Percentiles rank a stretch among this genome's conserved stretches.
These are phyloP conservation scores for Glebionis coronaria DNA, from an alignment of 129 eudicot genomes.

Conservation along the genomic window DNA sequence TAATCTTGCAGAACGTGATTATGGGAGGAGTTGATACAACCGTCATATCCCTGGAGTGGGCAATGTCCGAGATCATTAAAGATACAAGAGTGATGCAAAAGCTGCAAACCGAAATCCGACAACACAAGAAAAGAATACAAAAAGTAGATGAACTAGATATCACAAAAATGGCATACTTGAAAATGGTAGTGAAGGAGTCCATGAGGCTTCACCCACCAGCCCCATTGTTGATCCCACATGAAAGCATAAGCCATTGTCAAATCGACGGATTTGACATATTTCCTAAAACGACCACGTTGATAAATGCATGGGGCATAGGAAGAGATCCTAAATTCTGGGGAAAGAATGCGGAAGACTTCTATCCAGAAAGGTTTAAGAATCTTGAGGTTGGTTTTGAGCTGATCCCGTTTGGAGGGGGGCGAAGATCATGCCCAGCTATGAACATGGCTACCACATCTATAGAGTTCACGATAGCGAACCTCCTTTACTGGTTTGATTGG, in stretches of 20 bases:
- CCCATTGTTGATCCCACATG: slow-evolving; percentile 38
- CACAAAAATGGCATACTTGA: slow-evolving; percentile 47
- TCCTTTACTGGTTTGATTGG: slow-evolving; percentile 53
- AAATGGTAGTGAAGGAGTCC: slow-evolving; percentile 61
- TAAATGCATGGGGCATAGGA: slow-evolving; percentile 52
- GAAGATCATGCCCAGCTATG: slow-evolving; percentile 59
- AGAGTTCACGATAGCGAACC: slow-evolving; percentile 45
- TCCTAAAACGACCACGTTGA: slow-evolving; percentile 34
- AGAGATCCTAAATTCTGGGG: slow-evolving; percentile 39
- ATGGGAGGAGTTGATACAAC: slow-evolving; percentile 62
- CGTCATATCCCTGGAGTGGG: slow-evolving; percentile 42
- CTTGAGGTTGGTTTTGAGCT: slow-evolving; percentile 37
- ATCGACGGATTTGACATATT: slow-evolving; percentile 42
- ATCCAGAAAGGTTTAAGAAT: slow-evolving; percentile 58
- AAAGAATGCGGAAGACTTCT: slow-evolving; percentile 52
- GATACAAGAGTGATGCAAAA: slow-evolving; percentile 39
- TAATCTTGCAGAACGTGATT: neutral
- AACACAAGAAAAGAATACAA: slow-evolving; percentile 1
- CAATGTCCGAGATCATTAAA: slow-evolving; percentile 60
- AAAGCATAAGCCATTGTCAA: slow-evolving; percentile 17
- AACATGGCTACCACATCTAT: slow-evolving; percentile 28
- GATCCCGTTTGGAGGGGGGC: slow-evolving; percentile 56
- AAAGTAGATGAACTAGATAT: slow-evolving; percentile 34
- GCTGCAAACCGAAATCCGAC: slow-evolving; percentile 46
- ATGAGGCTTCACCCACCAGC: slow-evolving; percentile 47